Evolutionary conservation across 2,329 filamentous ascomycete species (phyloP), one percentile per base, ranked within the genome.

Genomic region (Metarhizium sp.): DNA sequence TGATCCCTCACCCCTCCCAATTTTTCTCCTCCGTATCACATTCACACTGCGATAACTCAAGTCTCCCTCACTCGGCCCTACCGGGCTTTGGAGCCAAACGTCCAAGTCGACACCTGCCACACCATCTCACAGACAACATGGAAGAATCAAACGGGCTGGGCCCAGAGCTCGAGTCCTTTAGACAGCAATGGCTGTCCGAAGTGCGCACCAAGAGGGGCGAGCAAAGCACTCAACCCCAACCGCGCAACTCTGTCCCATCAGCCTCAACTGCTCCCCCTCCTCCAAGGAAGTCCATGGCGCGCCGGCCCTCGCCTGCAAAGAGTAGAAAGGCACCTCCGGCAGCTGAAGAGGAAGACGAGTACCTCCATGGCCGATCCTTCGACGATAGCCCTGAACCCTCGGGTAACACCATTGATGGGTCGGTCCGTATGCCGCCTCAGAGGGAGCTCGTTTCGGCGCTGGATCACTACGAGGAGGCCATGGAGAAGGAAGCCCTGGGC

Each of bases 381-480:
- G 59, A 61, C 57, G 57, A 58, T 8, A 49, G 52, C 4, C 51
- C 55, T n/a, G 51, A 50, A 52, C 49, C 56, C 6, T 29, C 53
- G 8, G 60, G 58, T 4, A 55, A 59, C 25, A 58, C 62, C 6
- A 32, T 61, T 3, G 59, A 60, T n/a, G 59, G 54, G 6, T n/a
- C 58, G 6, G 52, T 45, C 10, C 53, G 49, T 43, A 29, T 53
- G 54, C 16, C 55, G 54, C 53, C 48, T 32, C 64, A 69, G 11
- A 68, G 61, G 55, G 71, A 87, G 62, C 88, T 88, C 4, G 75
- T 77, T 25, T 88, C 92, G 11, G 94, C 94, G 0, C 73, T 99
- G 16, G 94, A 97, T 63, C 89, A 96, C 69, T 97, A 94, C 64
- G 94, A 97, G 68, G 84, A 82, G 67, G 94, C 92, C 3, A 92